Evolutionary conservation across 1,284 basidiomycete species (phyloP).

Genomic region (Cerioporus squamosus): DNA sequence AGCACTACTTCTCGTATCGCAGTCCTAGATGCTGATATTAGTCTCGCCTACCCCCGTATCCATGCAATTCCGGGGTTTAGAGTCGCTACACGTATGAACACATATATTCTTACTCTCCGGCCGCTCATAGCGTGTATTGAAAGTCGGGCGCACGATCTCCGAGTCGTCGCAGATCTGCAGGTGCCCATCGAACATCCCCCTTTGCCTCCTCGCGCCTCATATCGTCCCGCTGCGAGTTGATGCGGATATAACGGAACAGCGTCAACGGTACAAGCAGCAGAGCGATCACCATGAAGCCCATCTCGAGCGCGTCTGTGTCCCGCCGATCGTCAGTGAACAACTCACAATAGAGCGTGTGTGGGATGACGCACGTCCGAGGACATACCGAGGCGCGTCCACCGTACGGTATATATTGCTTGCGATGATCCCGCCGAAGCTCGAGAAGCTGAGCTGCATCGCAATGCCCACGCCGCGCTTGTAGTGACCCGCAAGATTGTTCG

Average conservation of each 20-base stretch:
- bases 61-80: too few species aligned
- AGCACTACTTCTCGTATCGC: too few species aligned
- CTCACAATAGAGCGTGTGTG: background rate
- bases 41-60: too few species aligned
- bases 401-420: constrained; percentile 65
- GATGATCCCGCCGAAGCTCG: constrained; percentile 58
- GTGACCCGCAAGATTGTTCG: constrained; percentile 64
- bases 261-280: constrained; percentile 53
- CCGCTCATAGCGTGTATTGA: constrained; percentile 58
- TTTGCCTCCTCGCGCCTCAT: constrained; percentile 18
- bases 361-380: constrained; percentile 56
- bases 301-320: constrained; percentile 57
- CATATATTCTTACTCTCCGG: too few species aligned
- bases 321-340: background rate
- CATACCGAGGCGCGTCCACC: constrained; percentile 61
- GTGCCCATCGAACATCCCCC: constrained; percentile 16
- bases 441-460: constrained; percentile 65
- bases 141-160: constrained; percentile 72
- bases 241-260: constrained; percentile 54
- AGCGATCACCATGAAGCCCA: constrained; percentile 72
- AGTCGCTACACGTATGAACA: too few species aligned
- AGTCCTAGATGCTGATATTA: too few species aligned
- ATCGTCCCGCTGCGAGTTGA: constrained; percentile 55
- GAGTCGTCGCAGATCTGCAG: constrained; percentile 50
- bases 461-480: constrained; percentile 69